These are phyloP conservation scores for Ogataea paraovalis DNA, from an alignment of 805 yeast genomes.

Conservation along the genomic window DNA sequence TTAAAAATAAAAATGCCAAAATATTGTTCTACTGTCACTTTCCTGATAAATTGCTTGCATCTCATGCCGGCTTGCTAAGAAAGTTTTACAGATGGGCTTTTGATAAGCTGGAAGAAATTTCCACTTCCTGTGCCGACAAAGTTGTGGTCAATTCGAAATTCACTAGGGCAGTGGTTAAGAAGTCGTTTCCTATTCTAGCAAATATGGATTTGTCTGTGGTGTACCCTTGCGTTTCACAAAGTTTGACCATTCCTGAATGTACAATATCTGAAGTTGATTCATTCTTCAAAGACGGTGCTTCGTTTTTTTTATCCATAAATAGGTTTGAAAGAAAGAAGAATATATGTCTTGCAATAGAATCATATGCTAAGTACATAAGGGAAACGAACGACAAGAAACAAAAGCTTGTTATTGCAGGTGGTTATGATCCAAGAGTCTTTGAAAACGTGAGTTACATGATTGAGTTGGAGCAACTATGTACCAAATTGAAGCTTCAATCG, in stretches of 20 bases:
- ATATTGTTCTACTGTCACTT: conserved; percentile 91
- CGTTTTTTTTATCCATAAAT: conserved; percentile 69
- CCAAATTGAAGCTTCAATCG: conserved; percentile 39
- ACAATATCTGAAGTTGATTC: conserved; percentile 32
- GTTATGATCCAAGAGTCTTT: conserved; percentile 70
- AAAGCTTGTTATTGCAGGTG: conserved; percentile 79
- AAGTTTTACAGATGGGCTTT: conserved; percentile 74
- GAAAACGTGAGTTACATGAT: conserved; percentile 74
- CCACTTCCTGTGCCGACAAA: conserved; percentile 71
- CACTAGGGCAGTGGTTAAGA: conserved; percentile 64
- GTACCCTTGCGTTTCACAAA: conserved; percentile 71
- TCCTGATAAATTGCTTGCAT: conserved; percentile 81
- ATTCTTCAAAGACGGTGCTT: conserved; percentile 33
- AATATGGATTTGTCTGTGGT: conserved; percentile 50
- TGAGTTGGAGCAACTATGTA: conserved; percentile 52
- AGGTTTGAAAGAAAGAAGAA: conserved; percentile 87
- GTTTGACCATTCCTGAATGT: conserved; percentile 11
- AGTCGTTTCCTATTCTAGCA: conserved; percentile 49
- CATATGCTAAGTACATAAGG: conserved; percentile 49
- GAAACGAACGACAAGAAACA: conserved; percentile 31
- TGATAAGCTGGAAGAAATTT: conserved; percentile 76
- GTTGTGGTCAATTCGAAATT: conserved; percentile 86
- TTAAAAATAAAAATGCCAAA: conserved; percentile 38
- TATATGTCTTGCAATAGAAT: conserved; percentile 67
- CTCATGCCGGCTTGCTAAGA: conserved; percentile 51